Evolutionary conservation across 306 rosid genomes (phyloP), one percentile per base, ranked within the genome.

Genomic region (Mimosa pudica): DNA sequence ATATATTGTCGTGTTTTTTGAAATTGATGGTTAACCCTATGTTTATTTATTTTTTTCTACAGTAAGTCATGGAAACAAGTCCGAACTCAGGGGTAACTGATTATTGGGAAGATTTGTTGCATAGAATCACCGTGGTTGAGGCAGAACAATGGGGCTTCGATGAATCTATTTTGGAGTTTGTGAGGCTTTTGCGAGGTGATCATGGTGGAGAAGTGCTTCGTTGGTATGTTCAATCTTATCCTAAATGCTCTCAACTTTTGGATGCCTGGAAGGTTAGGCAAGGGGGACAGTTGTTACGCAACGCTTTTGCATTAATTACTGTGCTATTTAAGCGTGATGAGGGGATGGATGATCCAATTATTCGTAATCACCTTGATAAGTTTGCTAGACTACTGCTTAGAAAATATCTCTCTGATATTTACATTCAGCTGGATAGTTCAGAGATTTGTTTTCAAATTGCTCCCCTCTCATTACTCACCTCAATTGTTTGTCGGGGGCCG

Each of bases 201-300:
- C 65, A 47, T 14, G 85, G 92, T 10, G 84, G 82, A 1, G 71
- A 73, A 18, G 20, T 91, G 61, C 93, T 95, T 7, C 79, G 69
- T 79, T 82, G 79, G 24, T 93, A 89, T 77, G 84, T 89, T 4
- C 70, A 60, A 68, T 81, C 87, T 86, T 95, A 96, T 12, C 74
- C 85, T 46, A 87, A 85, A 75, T 93, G 94, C 70, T 89, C 82
- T 2, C 97, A 91, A 85, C 90, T 95, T 80, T 70, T 90, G 7
- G 95, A 83, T 63, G 92, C 94, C 9, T 92, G 90, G 98, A 93
- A 88, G 83, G 87, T 92, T 33, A 80, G 90, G 58, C 90, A 87
- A 58, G 96, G 90, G 68, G 78, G 82, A 0, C 97, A 97, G 42
- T 67, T 93, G 84, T 76, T 52, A 2, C 30, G 30, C 1, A 86